Evolutionary conservation across 2,329 filamentous ascomycete genomes (phyloP), one percentile per base, ranked within the genome.

Genomic region (Coniochaeta sp.): DNA sequence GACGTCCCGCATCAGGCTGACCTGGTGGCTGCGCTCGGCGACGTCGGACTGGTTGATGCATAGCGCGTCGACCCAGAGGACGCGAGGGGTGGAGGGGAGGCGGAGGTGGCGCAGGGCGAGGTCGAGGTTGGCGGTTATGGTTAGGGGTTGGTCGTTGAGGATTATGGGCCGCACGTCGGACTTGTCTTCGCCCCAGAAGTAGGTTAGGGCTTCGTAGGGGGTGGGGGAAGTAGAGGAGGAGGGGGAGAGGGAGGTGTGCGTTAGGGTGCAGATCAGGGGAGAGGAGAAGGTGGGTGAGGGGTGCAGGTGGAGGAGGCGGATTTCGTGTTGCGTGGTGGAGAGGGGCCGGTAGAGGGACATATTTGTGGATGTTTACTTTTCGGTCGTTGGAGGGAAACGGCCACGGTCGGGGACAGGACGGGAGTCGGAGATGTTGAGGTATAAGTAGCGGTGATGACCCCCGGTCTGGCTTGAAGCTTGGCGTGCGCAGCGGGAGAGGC

Each of bases 1-100:
- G 10, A 67, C 67, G 31, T 65, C 67, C 30, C 67, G 66, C 52
- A 71, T 69, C 51, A 55, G 48, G 14, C 38, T 35, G 14, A 55
- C 53, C 51, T 58, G 51, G 13, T 51, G 47, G 49, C 33, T 52
- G 35, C 52, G 53, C 48, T 58, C 55, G 3, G 18, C 50, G 5
- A n/a, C n/a, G 51, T 57, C 52, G 7, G 30, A 18, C 46, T 56
- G 55, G 48, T 56, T 55, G 55, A 58, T 55, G 51, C 50, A 58
- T 1, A 58, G 22, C 20, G 53, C 53, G 51, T 58, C 56, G 14
- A 57, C 51, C 56, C 55, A 57, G 24, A 57, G 35, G 10, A 33
- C 42, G 24, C 45, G 47, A 16, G 49, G 24, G 32, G 10, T 5
- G 14, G 49, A 30, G 7, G 42, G 38, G 22, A 24, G 38, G n/a